These are phyloP conservation scores for Penicillium silybi DNA, from an alignment of 495 filamentous ascomycete species.

Conservation along the genomic window DNA sequence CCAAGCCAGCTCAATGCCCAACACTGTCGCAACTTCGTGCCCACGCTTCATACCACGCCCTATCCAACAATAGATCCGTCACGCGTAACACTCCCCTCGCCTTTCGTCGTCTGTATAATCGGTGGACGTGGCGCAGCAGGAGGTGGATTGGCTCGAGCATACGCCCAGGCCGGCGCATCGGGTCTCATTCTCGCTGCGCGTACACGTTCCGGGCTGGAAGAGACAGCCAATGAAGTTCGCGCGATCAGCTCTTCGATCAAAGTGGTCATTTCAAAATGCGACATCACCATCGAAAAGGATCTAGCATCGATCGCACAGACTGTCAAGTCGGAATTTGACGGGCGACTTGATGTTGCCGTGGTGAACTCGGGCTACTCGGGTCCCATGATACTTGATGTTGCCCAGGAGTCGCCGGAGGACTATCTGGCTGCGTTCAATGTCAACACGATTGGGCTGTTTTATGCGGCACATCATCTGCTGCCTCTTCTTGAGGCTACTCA, in stretches of 20 bases:
- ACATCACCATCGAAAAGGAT: not conserved
- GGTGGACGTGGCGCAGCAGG: conserved; percentile 46
- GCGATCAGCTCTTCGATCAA: conserved; percentile 25
- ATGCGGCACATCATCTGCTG: conserved; percentile 2
- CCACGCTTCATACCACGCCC: conserved; percentile 36
- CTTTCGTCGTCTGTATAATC: conserved; percentile 43
- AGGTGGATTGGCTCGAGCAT: conserved; percentile 35
- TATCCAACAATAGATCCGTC: conserved; percentile 41
- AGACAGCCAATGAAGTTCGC: conserved; percentile 25
- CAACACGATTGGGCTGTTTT: not conserved
- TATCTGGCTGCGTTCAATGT: not conserved
- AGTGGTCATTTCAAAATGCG: conserved; percentile 9
- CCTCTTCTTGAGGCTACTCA: conserved; percentile 32
- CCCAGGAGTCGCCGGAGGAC: conserved; percentile 17
- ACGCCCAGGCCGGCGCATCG: conserved; percentile 35
- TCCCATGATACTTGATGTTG: conserved; percentile 26
- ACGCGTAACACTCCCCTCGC: conserved; percentile 23
- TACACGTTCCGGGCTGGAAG: conserved; percentile 24
- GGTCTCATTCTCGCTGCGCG: conserved; percentile 41
- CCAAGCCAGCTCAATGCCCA: conserved; percentile 11
- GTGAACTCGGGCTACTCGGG: conserved; percentile 40
- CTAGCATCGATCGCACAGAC: conserved; percentile 17
- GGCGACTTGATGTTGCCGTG: conserved; percentile 39
- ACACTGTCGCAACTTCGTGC: conserved; percentile 12
- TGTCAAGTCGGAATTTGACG: conserved; percentile 21